A percentile compares a stretch with the other conserved stretches of the same genome.
phyloP scores from a whole-genome alignment of 2,329 filamentous ascomycete genomes.

The Exophiala calicioides region DNA sequence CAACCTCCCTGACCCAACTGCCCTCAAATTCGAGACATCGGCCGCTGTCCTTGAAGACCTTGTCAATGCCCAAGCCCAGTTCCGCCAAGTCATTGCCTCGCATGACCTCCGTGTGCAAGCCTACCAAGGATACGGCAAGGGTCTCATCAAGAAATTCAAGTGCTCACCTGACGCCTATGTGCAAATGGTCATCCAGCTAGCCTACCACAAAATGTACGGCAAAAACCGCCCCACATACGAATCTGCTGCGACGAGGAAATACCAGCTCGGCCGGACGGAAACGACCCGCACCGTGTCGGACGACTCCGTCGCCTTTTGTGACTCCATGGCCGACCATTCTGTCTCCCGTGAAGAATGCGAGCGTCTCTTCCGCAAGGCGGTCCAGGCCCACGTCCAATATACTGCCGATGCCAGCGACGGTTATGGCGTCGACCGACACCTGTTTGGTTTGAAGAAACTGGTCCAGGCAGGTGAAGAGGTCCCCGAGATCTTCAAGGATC shows the following conservation, averaged over 20 bases:
- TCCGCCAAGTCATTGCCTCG: conserved; percentile 75
- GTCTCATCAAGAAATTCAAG: conserved; percentile 98
- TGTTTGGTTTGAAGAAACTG: conserved; percentile 95
- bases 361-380: conserved; percentile 76
- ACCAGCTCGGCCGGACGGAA: conserved; percentile 94
- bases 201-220: conserved; percentile 99
- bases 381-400: conserved; percentile 83
- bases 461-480: conserved; percentile 77
- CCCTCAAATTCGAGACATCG: conserved; percentile 76
- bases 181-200: conserved; percentile 97
- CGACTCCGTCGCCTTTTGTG: conserved; percentile 87
- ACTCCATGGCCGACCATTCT: conserved; percentile 73
- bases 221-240: conserved; percentile 97
- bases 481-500: conserved; percentile 82
- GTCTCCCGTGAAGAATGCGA: conserved; percentile 65
- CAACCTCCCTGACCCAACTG: conserved; percentile 75
- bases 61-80: conserved; percentile 74
- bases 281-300: conserved; percentile 92
- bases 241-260: conserved; percentile 89
- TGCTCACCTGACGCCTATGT: conserved; percentile 97
- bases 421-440: conserved; percentile 89
- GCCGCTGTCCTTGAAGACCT: conserved; percentile 75
- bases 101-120: conserved; percentile 93
- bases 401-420: conserved; percentile 87
- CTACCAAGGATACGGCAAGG: conserved; percentile 97